These are phyloP conservation scores for Pythium rishiriense DNA, from an alignment of 352 stramenopile genomes.

Conservation along the genomic window DNA sequence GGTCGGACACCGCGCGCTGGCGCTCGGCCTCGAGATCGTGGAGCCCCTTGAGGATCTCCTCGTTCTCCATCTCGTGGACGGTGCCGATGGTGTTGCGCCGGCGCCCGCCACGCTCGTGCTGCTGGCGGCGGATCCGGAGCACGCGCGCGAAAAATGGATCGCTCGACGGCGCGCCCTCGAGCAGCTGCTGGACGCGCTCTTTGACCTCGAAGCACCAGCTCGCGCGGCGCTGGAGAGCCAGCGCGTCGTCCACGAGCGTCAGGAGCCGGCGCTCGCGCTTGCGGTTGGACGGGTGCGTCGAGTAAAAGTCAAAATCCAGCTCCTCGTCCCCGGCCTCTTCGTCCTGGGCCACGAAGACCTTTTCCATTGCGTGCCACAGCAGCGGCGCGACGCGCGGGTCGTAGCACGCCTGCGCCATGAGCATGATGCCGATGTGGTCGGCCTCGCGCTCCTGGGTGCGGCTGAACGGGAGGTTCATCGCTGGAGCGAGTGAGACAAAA, in stretches of 20 bases:
- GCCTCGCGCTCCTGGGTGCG: conserved; percentile 61
- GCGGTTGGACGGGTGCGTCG: conserved; percentile 63
- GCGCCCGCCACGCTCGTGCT: background rate
- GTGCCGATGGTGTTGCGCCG: conserved; percentile 50
- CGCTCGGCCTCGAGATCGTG: conserved; percentile 21
- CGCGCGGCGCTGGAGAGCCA: conserved; percentile 40
- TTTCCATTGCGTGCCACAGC: conserved; percentile 46
- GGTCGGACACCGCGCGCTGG: conserved; percentile 1
- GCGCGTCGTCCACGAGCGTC: conserved; percentile 44
- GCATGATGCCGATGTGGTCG: conserved; percentile 76
- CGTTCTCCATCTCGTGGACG: conserved; percentile 58
- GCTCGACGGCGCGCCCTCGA: conserved; percentile 32
- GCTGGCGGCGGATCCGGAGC: conserved; percentile 25
- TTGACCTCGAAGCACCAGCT: conserved; percentile 64
- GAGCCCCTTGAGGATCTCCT: conserved; percentile 48
- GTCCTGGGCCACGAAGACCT: conserved; percentile 33
- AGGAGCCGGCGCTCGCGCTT: conserved; percentile 54
- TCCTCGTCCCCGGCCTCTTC: conserved; percentile 20
- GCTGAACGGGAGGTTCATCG: conserved; percentile 64
- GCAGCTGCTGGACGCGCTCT: conserved; percentile 51
- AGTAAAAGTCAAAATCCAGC: conserved; percentile 56
- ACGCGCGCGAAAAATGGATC: conserved; percentile 45
- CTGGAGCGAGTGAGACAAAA: conserved; percentile 18
- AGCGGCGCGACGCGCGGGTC: conserved; percentile 52
- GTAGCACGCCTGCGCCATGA: conserved; percentile 73